A percentile compares a stretch with the other conserved stretches of the same genome.
Conservation (phyloP, 1,284 basidiomycete species). For the Naganishia sp. region DNA sequence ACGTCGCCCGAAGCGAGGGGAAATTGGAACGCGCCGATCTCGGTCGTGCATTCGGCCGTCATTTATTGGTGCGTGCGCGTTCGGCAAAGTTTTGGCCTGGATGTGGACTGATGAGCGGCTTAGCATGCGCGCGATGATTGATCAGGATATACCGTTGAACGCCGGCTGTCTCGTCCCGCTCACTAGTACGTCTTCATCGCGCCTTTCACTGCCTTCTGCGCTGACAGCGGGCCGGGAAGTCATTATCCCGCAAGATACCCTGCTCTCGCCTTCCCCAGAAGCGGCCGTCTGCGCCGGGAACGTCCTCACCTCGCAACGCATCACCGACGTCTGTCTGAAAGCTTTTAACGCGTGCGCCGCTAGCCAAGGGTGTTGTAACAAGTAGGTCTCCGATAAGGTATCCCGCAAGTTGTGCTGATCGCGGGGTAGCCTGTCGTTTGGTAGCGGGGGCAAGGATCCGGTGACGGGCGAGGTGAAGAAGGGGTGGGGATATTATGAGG, state of each 20-base stretch:
- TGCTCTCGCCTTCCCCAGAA: slow-evolving; percentile 78
- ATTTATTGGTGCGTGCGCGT: slow-evolving; percentile 64
- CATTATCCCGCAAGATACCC: slow-evolving; percentile 73
- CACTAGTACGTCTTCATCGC: slow-evolving; percentile 32
- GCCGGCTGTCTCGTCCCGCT: slow-evolving; percentile 48
- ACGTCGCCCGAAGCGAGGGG: slow-evolving; percentile 86
- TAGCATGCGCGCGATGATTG: slow-evolving; percentile 86
- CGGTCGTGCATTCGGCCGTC: slow-evolving; percentile 84
- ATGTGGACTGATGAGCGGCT: background rate
- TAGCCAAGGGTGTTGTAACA: slow-evolving; percentile 74
- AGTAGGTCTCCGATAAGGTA: slow-evolving; percentile 54
- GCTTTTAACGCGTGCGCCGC: slow-evolving; percentile 92
- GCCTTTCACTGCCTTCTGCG: background rate
- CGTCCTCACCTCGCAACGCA: slow-evolving; percentile 86
- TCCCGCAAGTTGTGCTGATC: background rate
- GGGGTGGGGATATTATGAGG: slow-evolving; percentile 96
- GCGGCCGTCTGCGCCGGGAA: slow-evolving; percentile 94
- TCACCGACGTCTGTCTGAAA: slow-evolving; percentile 91
- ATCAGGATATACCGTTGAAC: slow-evolving; percentile 50
- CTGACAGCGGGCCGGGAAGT: slow-evolving; percentile 57
- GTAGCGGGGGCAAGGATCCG: slow-evolving; percentile 62
- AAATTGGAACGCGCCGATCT: slow-evolving; percentile 80
- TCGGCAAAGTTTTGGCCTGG: background rate
- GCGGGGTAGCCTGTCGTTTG: slow-evolving; percentile 80
- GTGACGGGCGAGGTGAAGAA: slow-evolving; percentile 49